Conservation (phyloP, 805 yeast species). For the Lachancea lanzarotensis region DNA sequence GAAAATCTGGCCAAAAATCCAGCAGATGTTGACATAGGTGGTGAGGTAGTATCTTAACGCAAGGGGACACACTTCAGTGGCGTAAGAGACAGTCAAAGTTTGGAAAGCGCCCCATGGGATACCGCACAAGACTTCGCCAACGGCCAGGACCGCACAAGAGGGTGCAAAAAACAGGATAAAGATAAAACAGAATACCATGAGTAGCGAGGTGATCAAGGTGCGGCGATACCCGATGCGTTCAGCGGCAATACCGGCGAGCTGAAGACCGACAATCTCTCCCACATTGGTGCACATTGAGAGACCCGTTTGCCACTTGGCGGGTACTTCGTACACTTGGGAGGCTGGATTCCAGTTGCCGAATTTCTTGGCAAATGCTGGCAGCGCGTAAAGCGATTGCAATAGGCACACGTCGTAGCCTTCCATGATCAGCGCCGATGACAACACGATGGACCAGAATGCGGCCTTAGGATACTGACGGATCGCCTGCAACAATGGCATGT, state of each 20-base stretch:
- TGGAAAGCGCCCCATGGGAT: slow-evolving; percentile 50
- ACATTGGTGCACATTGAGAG: slow-evolving; percentile 24
- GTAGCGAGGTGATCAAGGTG: slow-evolving; percentile 31
- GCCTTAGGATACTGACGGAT: slow-evolving; percentile 39
- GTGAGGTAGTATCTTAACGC: slow-evolving; percentile 44
- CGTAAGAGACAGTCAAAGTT: slow-evolving; percentile 45
- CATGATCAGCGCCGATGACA: slow-evolving; percentile 41
- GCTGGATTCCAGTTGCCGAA: slow-evolving; percentile 34
- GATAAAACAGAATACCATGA: slow-evolving; percentile 33
- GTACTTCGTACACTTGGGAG: slow-evolving; percentile 27
- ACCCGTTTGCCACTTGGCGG: slow-evolving; percentile 39
- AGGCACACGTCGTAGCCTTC: slow-evolving; percentile 42
- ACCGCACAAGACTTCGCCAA: slow-evolving; percentile 40
- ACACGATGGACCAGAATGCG: slow-evolving; percentile 40
- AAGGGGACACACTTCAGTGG: slow-evolving; percentile 50
- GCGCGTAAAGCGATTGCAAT: slow-evolving; percentile 38
- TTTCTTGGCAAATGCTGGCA: slow-evolving; percentile 38
- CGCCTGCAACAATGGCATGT: slow-evolving; percentile 31
- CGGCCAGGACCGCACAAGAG: slow-evolving; percentile 33
- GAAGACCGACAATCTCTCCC: slow-evolving; percentile 42
- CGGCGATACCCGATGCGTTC: slow-evolving; percentile 42
- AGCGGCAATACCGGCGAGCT: slow-evolving; percentile 38
- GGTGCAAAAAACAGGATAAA: slow-evolving; percentile 44
- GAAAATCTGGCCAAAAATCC: slow-evolving; percentile 52
- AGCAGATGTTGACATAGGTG: slow-evolving; percentile 43